A percentile compares a stretch with the other conserved stretches of the same genome.
These are phyloP conservation scores for Volvariella surrecta DNA, from an alignment of 1,284 basidiomycete genomes.

Conservation along the genomic window DNA sequence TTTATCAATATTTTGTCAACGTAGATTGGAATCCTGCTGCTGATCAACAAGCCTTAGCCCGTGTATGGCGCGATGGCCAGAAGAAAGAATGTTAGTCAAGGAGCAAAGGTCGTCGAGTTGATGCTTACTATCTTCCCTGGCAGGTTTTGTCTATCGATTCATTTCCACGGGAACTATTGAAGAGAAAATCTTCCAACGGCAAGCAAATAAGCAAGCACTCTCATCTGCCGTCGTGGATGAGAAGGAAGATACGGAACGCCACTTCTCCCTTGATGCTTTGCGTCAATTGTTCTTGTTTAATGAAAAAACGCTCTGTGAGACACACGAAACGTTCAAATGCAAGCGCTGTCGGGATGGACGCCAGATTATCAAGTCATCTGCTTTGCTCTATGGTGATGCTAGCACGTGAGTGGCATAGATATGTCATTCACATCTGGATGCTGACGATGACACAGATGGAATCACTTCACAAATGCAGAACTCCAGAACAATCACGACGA, in stretches of 20 bases:
- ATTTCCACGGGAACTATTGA: conserved; percentile 98
- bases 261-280: conserved; percentile 89
- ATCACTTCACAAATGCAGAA: conserved; percentile 89
- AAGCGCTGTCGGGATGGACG: conserved; percentile 88
- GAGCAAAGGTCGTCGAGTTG: not conserved
- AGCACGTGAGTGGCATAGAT: conserved; percentile 71
- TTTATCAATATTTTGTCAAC: not conserved
- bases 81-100: conserved; percentile 88
- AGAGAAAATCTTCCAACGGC: conserved; percentile 96
- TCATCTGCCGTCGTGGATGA: conserved; percentile 98
- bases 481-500: conserved; percentile 94
- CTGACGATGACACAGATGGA: conserved; percentile 61
- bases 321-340: conserved; percentile 98
- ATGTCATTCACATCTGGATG: conserved; percentile 1
- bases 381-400: conserved; percentile 91
- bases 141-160: conserved; percentile 97
- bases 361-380: conserved; percentile 78
- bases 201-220: conserved; percentile 94
- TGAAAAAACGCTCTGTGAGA: conserved; percentile 83
- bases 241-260: conserved; percentile 91
- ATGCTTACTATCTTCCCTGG: not conserved
- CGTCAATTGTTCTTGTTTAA: conserved; percentile 92
- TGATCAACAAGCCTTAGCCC: conserved; percentile 96
- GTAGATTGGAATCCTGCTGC: conserved; percentile 98
- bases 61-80: conserved; percentile 99